Percentiles rank a stretch among this genome's conserved stretches.
Evolutionary conservation across 306 rosid genomes (phyloP).

Genomic region (Aeschynomene evenia): DNA sequence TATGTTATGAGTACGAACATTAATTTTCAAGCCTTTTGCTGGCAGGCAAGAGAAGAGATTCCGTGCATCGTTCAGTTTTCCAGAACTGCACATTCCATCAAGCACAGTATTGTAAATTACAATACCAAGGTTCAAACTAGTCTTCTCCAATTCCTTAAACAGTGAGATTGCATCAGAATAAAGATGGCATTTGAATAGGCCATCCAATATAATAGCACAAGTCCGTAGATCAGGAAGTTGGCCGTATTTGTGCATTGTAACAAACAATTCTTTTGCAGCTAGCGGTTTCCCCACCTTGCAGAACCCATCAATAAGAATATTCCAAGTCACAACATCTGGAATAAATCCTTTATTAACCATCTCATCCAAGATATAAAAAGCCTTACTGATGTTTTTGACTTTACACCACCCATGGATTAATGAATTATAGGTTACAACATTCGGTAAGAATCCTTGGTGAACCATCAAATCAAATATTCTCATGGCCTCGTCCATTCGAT

Average conservation of each 20-base stretch:
- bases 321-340: constrained; percentile 1
- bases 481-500: no score
- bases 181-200: background rate
- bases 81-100: background rate
- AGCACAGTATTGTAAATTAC: background rate
- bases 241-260: background rate
- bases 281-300: background rate
- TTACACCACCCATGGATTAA: no score
- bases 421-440: no score
- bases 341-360: background rate
- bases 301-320: background rate
- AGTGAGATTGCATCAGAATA: background rate
- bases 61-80: background rate
- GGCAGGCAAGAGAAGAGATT: background rate
- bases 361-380: no score
- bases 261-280: background rate
- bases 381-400: no score
- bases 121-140: background rate
- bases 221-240: background rate
- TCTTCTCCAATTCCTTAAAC: background rate
- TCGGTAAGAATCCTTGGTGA: no score
- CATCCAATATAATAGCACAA: no score
- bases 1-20: no score
- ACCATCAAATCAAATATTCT: no score
- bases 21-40: background rate